Conservation (phyloP, 2,329 filamentous ascomycete species). For the Chrysoporthe austroafricana region DNA sequence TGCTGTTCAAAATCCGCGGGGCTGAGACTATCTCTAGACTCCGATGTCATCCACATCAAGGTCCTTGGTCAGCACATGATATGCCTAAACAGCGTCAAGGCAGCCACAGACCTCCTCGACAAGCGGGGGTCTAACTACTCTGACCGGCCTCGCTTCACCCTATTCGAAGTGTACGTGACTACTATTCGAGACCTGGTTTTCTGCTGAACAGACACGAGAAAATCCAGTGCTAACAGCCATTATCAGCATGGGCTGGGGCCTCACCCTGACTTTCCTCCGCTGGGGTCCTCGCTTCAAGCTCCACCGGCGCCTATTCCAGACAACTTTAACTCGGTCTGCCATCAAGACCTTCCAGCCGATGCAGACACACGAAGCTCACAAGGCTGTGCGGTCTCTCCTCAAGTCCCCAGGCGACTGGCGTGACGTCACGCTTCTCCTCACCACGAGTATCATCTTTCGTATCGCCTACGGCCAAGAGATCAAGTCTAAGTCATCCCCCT, state of each 20-base stretch:
- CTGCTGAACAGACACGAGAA: not conserved
- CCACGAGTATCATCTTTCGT: slow-evolving; percentile 36
- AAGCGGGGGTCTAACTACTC: slow-evolving; percentile 42
- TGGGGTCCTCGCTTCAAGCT: slow-evolving; percentile 45
- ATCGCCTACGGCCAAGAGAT: slow-evolving; percentile 35
- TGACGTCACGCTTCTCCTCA: slow-evolving; percentile 32
- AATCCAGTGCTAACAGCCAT: slow-evolving; percentile 2
- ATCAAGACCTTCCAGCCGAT: slow-evolving; percentile 39
- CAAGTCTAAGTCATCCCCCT: slow-evolving; percentile 30
- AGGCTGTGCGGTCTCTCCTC: slow-evolving; percentile 35
- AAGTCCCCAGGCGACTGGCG: slow-evolving; percentile 32
- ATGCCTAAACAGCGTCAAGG: slow-evolving; percentile 41
- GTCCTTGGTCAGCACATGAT: slow-evolving; percentile 39
- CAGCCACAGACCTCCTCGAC: slow-evolving; percentile 43
- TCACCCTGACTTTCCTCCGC: slow-evolving; percentile 47
- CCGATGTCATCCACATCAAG: slow-evolving; percentile 38
- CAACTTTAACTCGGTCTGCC: slow-evolving; percentile 42
- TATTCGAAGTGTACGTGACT: slow-evolving; percentile 37
- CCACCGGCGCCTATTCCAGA: slow-evolving; percentile 46
- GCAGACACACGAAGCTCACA: slow-evolving; percentile 38
- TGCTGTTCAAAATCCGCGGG: not conserved
- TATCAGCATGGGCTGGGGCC: slow-evolving; percentile 45
- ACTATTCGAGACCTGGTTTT: not conserved
- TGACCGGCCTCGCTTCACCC: slow-evolving; percentile 44
- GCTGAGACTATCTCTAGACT: slow-evolving; percentile 29